A percentile compares a stretch with the other conserved stretches of the same genome.
These are phyloP conservation scores for Meyerozyma carpophila DNA, from an alignment of 1,139 yeast genomes.

Conservation along the genomic window DNA sequence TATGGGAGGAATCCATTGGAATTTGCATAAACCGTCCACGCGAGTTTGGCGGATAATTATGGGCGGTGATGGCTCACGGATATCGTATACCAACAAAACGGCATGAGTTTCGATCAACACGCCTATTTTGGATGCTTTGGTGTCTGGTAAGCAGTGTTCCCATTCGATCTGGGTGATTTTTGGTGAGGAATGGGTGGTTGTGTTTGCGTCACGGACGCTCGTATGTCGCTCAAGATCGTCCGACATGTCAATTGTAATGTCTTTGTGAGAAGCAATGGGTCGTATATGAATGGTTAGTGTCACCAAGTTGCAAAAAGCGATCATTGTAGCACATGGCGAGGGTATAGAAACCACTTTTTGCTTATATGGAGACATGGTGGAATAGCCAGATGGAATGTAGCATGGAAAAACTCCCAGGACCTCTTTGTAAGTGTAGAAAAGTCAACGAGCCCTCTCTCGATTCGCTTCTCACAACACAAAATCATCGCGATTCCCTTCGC, in stretches of 20 bases:
- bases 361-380: neutral
- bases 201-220: neutral
- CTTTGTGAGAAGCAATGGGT: neutral
- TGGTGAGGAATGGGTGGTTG: neutral
- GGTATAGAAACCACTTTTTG: neutral
- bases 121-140: neutral
- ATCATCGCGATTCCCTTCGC: neutral
- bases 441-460: too few relatives aligned
- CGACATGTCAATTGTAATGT: neutral
- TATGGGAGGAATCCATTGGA: conserved; percentile 33
- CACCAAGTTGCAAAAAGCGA: neutral
- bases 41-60: conserved; percentile 23
- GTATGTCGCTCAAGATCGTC: neutral
- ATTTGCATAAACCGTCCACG: conserved; percentile 25
- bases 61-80: conserved; percentile 12
- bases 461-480: neutral
- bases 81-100: neutral
- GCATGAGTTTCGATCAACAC: neutral
- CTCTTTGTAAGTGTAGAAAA: too few relatives aligned
- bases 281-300: neutral
- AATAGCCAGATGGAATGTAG: neutral
- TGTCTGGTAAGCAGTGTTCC: neutral
- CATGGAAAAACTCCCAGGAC: neutral
- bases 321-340: neutral
- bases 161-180: neutral